Base-by-base conservation (phyloP, 768 basidiomycete genomes). In the Termitomyces sp. region DNA sequence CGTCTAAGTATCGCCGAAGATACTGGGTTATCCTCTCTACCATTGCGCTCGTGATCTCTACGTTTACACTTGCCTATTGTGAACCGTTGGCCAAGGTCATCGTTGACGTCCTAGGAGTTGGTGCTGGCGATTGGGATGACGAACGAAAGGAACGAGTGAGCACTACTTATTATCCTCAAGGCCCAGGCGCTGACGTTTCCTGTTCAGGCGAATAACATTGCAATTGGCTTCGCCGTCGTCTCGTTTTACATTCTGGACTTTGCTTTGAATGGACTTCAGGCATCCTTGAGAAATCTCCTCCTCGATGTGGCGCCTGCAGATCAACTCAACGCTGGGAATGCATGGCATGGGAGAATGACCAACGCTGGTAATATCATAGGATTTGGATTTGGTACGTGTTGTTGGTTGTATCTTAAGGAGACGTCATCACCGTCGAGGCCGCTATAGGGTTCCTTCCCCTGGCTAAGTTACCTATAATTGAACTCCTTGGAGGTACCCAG, bases 281-380 rank as follows among this genome's bases (percentile, higher is more conserved):
- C 92, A 2, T 96, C 94, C 12, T 78, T 98, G 38, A 81, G 95
- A 54, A 97, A 97, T 73, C 85, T 99, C n/a, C 81, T 98, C 13
- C 81, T 99, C 61, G 97, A 99, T 71, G 77, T 96, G 55, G 86
- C 93, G 0, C 96, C 97, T 7, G 84, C 92, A 15, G 84, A 88
- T 63, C 96, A 98, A 72, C 84, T 98, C 13, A 94, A 89, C 59
- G 83, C 87, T n/a, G 94, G 90, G 4, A 99, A 98, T 76, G 97
- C 97, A 38, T 99, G 96, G 95, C 95, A 98, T 63, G 91, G 96
- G 50, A 82, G 94, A 63, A 97, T 98, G 91, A 90, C 87, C 48
- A 94, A 98, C 70, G 87, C 94, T n/a, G 97, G 95, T 22, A 98
- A 97, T 70, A 96, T 98, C 53, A 73, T 98, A 64, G 97, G 97